A percentile compares a stretch with the other conserved stretches of the same genome.
Evolutionary conservation across 441 rosid species (phyloP).

Genomic region (California macrophylla): DNA sequence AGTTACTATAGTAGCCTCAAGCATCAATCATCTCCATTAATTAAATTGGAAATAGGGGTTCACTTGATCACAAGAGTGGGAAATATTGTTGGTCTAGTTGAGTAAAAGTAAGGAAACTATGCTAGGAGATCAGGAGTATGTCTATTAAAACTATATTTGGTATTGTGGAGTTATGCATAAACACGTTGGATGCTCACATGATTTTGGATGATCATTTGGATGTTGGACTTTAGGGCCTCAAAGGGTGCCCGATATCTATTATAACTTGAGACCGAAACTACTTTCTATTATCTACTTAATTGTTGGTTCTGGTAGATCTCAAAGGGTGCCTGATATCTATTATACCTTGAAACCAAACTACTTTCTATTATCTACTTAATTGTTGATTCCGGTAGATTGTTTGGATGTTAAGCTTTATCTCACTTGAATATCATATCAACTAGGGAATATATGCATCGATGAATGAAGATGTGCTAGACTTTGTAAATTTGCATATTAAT

Average conservation of each 20-base stretch:
- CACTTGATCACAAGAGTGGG: neutral
- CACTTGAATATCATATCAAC: neutral
- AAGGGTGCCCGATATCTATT: neutral
- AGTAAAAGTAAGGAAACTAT: neutral
- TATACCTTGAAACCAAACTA: neutral
- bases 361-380: neutral
- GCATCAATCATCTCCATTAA: neutral
- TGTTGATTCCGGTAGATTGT: neutral
- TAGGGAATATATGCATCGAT: neutral
- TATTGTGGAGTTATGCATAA: neutral
- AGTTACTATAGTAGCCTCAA: neutral
- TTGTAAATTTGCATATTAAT: neutral
- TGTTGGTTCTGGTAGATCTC: neutral
- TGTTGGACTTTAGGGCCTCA: neutral
- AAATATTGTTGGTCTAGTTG: neutral
- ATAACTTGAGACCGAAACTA: neutral
- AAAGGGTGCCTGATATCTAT: neutral
- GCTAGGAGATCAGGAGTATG: neutral
- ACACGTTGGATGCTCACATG: neutral
- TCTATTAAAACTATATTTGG: constrained; percentile 1
- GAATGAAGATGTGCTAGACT: neutral
- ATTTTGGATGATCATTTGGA: neutral
- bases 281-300: neutral
- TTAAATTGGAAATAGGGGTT: neutral
- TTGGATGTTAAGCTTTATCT: neutral